Conservation (phyloP, 2,329 filamentous ascomycete genomes). For the Sporothrix protearum region DNA sequence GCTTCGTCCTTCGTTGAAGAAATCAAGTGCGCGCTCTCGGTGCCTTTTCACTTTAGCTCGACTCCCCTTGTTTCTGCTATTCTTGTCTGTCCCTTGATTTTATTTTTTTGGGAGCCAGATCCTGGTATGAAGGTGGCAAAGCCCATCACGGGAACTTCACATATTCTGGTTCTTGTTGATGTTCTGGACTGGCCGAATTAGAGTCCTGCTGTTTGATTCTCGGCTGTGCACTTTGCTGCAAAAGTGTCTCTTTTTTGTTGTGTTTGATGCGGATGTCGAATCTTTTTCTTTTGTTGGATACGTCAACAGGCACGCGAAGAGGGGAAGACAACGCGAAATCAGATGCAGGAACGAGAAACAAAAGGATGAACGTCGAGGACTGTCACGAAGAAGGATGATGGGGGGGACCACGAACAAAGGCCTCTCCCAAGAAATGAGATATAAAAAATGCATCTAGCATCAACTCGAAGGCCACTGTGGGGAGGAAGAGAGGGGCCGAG, state of each 20-base stretch:
- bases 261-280: too few species aligned
- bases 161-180: background rate
- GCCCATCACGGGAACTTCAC: background rate
- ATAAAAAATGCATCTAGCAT: background rate
- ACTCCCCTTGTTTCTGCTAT: background rate
- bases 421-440: background rate
- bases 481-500: background rate
- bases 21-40: background rate
- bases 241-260: background rate
- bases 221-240: background rate
- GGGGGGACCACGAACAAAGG: background rate
- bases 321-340: constrained; percentile 24
- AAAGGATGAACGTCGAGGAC: background rate
- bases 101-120: background rate
- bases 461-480: constrained; percentile 5
- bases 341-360: constrained; percentile 28
- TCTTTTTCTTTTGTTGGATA: background rate
- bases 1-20: background rate
- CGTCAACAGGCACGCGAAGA: background rate
- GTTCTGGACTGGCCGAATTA: background rate
- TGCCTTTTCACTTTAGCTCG: background rate
- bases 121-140: constrained; percentile 14
- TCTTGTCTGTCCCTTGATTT: background rate
- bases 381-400: background rate
- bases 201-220: background rate